Conservation (phyloP, 2,329 filamentous ascomycete species). For the Diplodia mutila region DNA sequence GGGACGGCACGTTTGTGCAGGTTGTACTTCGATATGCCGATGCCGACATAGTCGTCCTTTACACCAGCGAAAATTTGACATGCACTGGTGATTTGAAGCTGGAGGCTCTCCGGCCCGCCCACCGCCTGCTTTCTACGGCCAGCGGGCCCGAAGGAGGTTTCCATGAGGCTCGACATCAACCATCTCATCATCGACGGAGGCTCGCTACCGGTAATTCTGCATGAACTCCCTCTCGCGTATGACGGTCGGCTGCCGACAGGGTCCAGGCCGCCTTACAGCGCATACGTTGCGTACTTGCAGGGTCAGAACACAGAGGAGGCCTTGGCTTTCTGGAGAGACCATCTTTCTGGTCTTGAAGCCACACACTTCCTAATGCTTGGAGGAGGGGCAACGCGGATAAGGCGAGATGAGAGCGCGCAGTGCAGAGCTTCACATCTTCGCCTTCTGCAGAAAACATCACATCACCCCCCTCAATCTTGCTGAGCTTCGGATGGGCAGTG, state of each 20-base stretch:
- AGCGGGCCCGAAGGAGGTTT: no score
- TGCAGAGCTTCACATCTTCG: no score
- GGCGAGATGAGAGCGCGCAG: not conserved
- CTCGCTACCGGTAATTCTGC: conserved; percentile 37
- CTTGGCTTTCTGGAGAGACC: conserved; percentile 40
- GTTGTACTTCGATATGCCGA: conserved; percentile 35
- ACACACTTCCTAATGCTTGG: conserved; percentile 36
- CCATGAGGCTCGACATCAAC: conserved; percentile 42
- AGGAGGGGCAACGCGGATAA: not conserved
- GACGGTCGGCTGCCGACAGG: conserved; percentile 33
- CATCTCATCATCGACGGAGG: conserved; percentile 42
- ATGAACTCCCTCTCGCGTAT: conserved; percentile 39
- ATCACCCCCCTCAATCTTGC: no score
- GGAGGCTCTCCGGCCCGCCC: no score
- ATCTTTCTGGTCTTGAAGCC: conserved; percentile 37
- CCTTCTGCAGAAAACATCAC: no score
- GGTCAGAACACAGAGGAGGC: conserved; percentile 31
- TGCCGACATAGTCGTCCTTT: no score
- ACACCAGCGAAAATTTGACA: no score
- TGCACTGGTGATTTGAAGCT: no score
- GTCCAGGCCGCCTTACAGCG: conserved; percentile 39
- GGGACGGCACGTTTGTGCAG: conserved; percentile 42
- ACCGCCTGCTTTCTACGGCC: no score
- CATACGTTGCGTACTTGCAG: conserved; percentile 41
- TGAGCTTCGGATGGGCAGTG: no score